Base-by-base conservation (phyloP, 129 eudicot genomes). In the Flaveria bidentis region DNA sequence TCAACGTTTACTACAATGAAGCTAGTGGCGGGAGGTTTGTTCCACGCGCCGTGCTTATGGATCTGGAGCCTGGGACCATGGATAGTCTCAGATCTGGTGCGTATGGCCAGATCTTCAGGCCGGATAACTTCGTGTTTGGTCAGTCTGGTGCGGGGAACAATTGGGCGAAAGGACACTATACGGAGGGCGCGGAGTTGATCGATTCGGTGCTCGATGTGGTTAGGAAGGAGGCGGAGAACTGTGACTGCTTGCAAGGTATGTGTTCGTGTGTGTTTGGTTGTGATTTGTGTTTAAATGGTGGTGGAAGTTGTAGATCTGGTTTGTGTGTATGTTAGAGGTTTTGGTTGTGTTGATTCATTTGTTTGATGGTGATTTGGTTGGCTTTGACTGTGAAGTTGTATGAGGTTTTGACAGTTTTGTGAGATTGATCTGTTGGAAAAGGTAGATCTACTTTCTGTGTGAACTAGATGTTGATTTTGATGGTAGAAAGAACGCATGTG, bases 21-120 rank as follows among this genome's bases (percentile, higher is more conserved):
- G 72, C 72, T 0, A 67, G 72, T 28, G 51, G 51, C 52, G 72
- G 51, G 11, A 63, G 69, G 69, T 63, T 28, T 15, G 69, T 63
- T 63, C 69, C 69, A 30, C 69, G 69, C 69, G 69, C 72, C 10
- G 72, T 67, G 33, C 72, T 67, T 12, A 67, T 67, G 72, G 72
- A 67, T 67, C 72, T 67, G 16, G 72, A 67, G 72, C 72, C 72
- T 67, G 72, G 72, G 0, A 67, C 72, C n/a, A 67, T 67, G 72
- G 72, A 67, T 28, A 67, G 72, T 18, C 52, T 67, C 52, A 67
- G 72, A 67, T 67, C 72, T 63, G 69, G 69, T 7, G 69, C 69
- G 22, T 63, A 63, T 4, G 69, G 69, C 2, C 69, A 63, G 69
- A 63, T 63, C 45, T 63, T 63, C 22, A 15, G 69, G 22, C 69